Percentiles rank a stretch among this genome's conserved stretches.
phyloP scores from a whole-genome alignment of 129 eudicot species.

The Kitagawia praeruptora region DNA sequence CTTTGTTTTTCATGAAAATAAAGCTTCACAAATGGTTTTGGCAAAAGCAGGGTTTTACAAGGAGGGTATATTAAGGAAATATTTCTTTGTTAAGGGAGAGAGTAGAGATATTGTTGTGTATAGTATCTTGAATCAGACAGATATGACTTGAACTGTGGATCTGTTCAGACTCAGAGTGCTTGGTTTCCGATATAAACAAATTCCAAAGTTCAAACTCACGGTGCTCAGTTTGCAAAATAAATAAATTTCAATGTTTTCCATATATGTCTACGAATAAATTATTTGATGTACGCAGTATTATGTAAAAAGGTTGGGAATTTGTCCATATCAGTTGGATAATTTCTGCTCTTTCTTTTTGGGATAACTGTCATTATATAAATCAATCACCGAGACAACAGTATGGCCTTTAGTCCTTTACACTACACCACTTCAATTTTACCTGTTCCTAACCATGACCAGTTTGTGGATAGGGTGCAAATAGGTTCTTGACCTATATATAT shows the following conservation, averaged over 20 bases:
- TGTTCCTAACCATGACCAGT: no score
- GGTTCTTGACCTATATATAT: no score
- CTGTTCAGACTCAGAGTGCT: neutral
- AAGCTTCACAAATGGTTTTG: slow-evolving; percentile 15
- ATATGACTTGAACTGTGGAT: neutral
- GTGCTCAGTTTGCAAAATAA: neutral
- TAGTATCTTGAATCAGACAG: slow-evolving; percentile 11
- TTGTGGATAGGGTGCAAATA: no score
- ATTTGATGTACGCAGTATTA: no score
- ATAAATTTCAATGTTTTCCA: neutral
- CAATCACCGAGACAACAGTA: no score
- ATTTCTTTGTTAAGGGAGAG: slow-evolving; percentile 6
- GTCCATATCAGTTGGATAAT: neutral
- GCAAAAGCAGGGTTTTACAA: slow-evolving; percentile 17
- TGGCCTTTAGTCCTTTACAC: no score
- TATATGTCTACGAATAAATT: neutral
- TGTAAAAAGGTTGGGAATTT: neutral
- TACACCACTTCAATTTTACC: no score
- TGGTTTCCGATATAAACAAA: neutral
- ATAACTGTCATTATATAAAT: neutral
- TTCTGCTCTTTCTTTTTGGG: neutral
- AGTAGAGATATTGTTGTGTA: slow-evolving; percentile 5
- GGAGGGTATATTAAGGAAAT: slow-evolving; percentile 13
- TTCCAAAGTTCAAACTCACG: neutral
- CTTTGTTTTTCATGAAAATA: slow-evolving; percentile 1